Base-by-base conservation (phyloP, 768 basidiomycete genomes). In the Clavulina sp. region DNA sequence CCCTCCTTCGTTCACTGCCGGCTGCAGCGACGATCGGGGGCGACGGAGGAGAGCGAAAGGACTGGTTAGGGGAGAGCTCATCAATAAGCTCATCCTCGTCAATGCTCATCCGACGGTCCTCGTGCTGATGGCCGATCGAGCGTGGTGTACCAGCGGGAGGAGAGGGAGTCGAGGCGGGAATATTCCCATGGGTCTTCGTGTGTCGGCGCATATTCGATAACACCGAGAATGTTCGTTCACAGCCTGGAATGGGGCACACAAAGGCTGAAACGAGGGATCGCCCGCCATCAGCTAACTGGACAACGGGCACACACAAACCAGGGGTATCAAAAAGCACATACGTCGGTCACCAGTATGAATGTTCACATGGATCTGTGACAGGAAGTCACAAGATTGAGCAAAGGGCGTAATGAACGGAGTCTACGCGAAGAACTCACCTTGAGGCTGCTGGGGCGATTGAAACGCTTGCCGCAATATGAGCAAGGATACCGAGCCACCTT, bases 391-490 rank as follows among this genome's bases (percentile, higher is more conserved):
- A 49, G 13, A 29, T 40, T 40, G 18, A 33, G 32, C 48, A 6
- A 16, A 9, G 9, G 43, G 29, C n/a, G 9, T 18, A 41, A 9
- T 33, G 29, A 41, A 32, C 48, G 9, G 19, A 13, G 16, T 49
- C 16, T 29, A 50, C 7, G 7, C 9, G 13, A 49, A 34, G 26
- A 21, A 52, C 52, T 6, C 18, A 57, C 56, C 46, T 41, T 54
- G 16, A 59, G 57, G 49, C 58, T 57, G 33, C 58, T 59, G 32
- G 58, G 58, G 18, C 58, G 44, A 51, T 58, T 58, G 48, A 59
- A 59, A 26, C 54, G 21, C 46, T 59, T 59, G 18, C 56, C 51
- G 44, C 58, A 59, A 33, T 50, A 49, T 13, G 41, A 32, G 26
- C 58, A 59, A 19, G 52, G 57, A 28, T 59, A 58, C 43, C 51